Evolutionary conservation across 345 rosid species (phyloP), one percentile per base, ranked within the genome.

Genomic region (Ailanthus altissimus): DNA sequence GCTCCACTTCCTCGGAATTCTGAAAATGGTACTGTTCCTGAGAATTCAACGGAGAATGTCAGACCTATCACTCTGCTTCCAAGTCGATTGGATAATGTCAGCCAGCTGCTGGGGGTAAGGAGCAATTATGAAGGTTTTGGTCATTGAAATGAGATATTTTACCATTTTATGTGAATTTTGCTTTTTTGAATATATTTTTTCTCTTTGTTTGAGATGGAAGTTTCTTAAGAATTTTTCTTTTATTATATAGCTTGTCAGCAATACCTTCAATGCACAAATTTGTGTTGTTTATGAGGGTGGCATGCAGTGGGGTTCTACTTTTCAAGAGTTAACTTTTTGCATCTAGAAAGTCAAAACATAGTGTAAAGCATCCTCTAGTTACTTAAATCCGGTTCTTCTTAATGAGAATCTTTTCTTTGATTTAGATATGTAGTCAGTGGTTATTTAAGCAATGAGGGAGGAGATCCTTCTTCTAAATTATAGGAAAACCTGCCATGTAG

Each of bases 1-100:
- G 82, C 88, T 81, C 95, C 91, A 51, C 83, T 86, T 75, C 87
- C 89, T 50, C 87, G 84, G 82, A 83, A 75, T 76, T 80, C 75
- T 60, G 91, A 86, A 28, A 73, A 76, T 78, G 88, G 85, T 61
- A 78, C 23, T 78, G 67, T 81, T 56, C 74, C 83, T 68, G 79
- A 79, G 71, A 84, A 75, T 77, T 73, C 88, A 67, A 75, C 51
- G 66, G 85, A 76, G 47, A 85, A 77, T 74, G 69, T 72, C 58
- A 86, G 71, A 74, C 77, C 90, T 50, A 79, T 90, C 47, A 76
- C 80, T n/a, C 86, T 88, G 71, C 89, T 82, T 81, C 89, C 93
- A 47, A 72, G 88, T 66, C 84, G 91, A 49, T 47, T 84, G 60
- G 86, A 85, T 46, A 82, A 78, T 71, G 61, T 66, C 65, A 74